A percentile compares a stretch with the other conserved stretches of the same genome.
Conservation (phyloP, 257 asterid genomes). For the Euphrasia confusa region DNA sequence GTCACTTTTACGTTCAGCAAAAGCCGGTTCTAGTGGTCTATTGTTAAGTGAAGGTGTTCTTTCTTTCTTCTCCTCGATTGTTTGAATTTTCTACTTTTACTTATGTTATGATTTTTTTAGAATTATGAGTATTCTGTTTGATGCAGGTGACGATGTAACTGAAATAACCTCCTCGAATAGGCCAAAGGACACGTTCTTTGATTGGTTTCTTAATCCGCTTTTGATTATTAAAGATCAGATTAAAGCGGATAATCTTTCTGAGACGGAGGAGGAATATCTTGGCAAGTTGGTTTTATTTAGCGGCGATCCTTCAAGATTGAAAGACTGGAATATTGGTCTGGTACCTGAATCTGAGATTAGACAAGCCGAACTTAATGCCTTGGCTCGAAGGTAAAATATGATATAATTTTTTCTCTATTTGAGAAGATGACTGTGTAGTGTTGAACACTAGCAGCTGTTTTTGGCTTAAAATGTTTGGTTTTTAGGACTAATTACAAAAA, state of each 20-base stretch:
- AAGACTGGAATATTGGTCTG: slow-evolving; percentile 34
- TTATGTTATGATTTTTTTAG: slow-evolving; percentile 1
- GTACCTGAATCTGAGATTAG: slow-evolving; percentile 64
- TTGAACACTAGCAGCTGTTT: background rate
- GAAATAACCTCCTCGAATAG: slow-evolving; percentile 78
- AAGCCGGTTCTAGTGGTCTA: slow-evolving; percentile 58
- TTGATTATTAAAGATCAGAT: slow-evolving; percentile 85
- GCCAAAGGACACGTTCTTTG: slow-evolving; percentile 73
- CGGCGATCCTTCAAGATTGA: slow-evolving; percentile 60
- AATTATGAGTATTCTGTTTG: background rate
- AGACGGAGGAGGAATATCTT: slow-evolving; percentile 72
- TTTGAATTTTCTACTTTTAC: background rate
- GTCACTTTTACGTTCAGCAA: slow-evolving; percentile 63
- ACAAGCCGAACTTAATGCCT: slow-evolving; percentile 77
- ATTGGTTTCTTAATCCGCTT: slow-evolving; percentile 90
- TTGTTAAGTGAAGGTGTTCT: slow-evolving; percentile 38
- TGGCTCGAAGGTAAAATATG: slow-evolving; percentile 72
- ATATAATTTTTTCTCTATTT: background rate
- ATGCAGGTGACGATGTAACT: slow-evolving; percentile 51
- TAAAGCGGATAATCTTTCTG: slow-evolving; percentile 70
- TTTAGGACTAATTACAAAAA: too few species aligned
- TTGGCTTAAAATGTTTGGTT: too few species aligned
- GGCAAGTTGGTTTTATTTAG: slow-evolving; percentile 56
- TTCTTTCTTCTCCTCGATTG: background rate
- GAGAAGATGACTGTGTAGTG: background rate